A percentile compares a stretch with the other conserved stretches of the same genome.
Evolutionary conservation across 371 early-diverging fungal species (phyloP).

Genomic region (Catenaria anguillulae): DNA sequence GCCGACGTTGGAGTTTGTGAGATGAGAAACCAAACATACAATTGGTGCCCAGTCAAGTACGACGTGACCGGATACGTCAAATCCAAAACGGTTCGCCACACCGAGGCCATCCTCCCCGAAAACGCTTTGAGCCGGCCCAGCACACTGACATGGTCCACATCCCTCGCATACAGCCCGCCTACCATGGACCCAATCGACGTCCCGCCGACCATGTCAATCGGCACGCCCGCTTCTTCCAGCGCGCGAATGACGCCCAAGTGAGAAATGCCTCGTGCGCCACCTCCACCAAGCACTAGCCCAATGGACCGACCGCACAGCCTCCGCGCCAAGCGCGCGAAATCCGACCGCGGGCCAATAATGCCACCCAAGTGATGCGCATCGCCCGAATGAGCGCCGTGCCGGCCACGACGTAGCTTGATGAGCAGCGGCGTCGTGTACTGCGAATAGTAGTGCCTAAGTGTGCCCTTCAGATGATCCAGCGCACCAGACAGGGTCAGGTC

Average conservation of each 20-base stretch:
- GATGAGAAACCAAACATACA: background rate
- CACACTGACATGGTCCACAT: conserved; percentile 73
- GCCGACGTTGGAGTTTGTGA: too few species aligned
- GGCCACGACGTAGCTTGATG: too few species aligned
- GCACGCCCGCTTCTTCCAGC: conserved; percentile 95
- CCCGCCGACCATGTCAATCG: conserved; percentile 94
- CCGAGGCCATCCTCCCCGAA: conserved; percentile 56
- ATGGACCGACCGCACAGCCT: conserved; percentile 85
- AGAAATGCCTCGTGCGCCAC: conserved; percentile 95
- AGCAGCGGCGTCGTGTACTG: too few species aligned
- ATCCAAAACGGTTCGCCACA: conserved; percentile 87
- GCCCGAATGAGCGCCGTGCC: too few species aligned
- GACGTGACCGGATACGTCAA: conserved; percentile 90
- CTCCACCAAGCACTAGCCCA: conserved; percentile 98
- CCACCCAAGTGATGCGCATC: too few species aligned
- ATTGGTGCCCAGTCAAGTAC: conserved; percentile 53
- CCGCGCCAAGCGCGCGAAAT: conserved; percentile 73
- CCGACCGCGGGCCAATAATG: conserved; percentile 23
- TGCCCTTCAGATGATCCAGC: conserved; percentile 46
- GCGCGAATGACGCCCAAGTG: conserved; percentile 95
- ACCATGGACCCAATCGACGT: conserved; percentile 97
- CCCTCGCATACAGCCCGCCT: conserved; percentile 86
- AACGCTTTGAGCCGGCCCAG: conserved; percentile 78
- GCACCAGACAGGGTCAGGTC: conserved; percentile 10
- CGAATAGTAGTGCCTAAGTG: conserved; percentile 50